Percentiles rank a stretch among this genome's conserved stretches.
These are phyloP conservation scores for Durusdinium trenchii DNA, from an alignment of 73 alveolate species.

Conservation along the genomic window DNA sequence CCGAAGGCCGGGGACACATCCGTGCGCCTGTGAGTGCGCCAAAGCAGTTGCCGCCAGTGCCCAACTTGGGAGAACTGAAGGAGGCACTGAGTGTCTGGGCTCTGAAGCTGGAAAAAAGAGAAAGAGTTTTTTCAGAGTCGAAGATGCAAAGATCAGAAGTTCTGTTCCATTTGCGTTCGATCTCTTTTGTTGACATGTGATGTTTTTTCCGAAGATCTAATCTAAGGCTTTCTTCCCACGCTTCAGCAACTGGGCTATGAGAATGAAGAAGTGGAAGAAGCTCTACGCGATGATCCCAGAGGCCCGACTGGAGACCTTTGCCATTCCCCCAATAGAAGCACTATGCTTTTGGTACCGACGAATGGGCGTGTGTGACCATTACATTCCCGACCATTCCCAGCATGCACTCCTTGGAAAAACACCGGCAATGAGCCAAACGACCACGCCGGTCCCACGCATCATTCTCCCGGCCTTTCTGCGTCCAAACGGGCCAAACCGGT, in stretches of 20 bases:
- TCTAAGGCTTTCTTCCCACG: slow-evolving; percentile 72
- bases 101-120: not conserved
- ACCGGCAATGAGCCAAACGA: too few relatives aligned
- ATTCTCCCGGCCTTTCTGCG: not conserved
- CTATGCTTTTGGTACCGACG: too few relatives aligned
- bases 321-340: too few relatives aligned
- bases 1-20: slow-evolving; percentile 90
- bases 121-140: not conserved
- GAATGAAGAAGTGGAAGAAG: slow-evolving; percentile 65
- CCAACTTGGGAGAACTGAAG: slow-evolving; percentile 20
- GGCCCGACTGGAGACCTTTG: too few relatives aligned
- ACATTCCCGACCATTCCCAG: too few relatives aligned
- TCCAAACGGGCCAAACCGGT: not conserved
- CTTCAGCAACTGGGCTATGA: slow-evolving; percentile 70
- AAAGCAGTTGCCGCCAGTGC: slow-evolving; percentile 73
- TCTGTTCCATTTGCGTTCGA: not conserved
- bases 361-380: too few relatives aligned
- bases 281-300: slow-evolving; percentile 71
- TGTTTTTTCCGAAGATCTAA: not conserved
- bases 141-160: not conserved
- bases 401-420: too few relatives aligned
- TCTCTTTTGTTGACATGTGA: not conserved
- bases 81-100: slow-evolving; percentile 32
- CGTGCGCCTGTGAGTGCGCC: slow-evolving; percentile 68
- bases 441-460: not conserved